A percentile compares a stretch with the other conserved stretches of the same genome.
Evolutionary conservation across 176 grass and related monocot genomes (phyloP).

Genomic region (Aegilops bicornis): DNA sequence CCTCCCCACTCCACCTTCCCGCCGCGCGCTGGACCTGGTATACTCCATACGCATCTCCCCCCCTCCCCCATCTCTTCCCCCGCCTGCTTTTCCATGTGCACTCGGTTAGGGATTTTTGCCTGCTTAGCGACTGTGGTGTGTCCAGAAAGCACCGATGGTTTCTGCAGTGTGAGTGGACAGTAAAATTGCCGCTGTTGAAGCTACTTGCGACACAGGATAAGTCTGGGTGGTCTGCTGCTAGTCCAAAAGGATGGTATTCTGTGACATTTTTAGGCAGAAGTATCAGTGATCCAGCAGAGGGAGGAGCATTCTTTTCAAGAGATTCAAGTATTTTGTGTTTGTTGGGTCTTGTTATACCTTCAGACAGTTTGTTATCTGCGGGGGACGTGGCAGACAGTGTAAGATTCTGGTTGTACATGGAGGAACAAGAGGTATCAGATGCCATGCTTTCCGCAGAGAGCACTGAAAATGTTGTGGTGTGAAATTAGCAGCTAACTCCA

Average conservation of each 20-base stretch:
- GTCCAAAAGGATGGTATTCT: not conserved
- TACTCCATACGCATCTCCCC: not conserved
- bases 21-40: constrained; percentile 31
- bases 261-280: not conserved
- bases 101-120: not conserved
- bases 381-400: not conserved
- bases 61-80: not conserved
- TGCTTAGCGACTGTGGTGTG: not conserved
- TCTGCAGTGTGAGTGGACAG: not conserved
- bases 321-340: not conserved
- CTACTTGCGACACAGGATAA: not conserved
- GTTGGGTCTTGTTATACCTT: not conserved
- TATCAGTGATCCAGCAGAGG: not conserved
- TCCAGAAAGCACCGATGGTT: not conserved
- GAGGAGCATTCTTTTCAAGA: not conserved
- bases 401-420: not conserved
- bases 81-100: not conserved
- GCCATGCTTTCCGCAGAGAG: not conserved
- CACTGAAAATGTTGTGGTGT: not conserved
- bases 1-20: constrained; percentile 39
- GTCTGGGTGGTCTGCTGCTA: not conserved
- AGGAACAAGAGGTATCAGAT: not conserved
- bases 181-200: not conserved
- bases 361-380: not conserved
- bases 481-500: not conserved